Conservation (phyloP, 257 asterid genomes). For the Solanum gandarillasii region DNA sequence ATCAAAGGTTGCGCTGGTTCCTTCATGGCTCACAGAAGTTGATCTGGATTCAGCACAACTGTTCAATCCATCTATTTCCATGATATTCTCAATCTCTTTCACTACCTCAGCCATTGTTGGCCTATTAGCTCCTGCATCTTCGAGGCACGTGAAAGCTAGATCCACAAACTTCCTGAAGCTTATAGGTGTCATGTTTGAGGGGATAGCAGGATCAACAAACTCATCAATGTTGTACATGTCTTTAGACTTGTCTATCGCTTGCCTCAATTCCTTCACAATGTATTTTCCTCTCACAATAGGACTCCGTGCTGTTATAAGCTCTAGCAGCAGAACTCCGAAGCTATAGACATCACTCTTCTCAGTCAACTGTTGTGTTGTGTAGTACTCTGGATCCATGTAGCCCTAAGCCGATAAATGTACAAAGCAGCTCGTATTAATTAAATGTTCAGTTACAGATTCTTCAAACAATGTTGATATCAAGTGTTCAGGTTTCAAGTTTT, state of each 20-base stretch:
- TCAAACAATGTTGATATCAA: background rate
- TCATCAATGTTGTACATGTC: background rate
- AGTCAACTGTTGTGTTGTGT: conserved; percentile 10
- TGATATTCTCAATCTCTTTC: conserved; percentile 7
- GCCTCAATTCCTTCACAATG: background rate
- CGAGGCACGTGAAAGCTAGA: background rate
- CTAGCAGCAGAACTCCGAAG: conserved; percentile 4
- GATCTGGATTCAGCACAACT: background rate
- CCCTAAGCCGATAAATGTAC: background rate
- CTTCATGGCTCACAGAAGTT: conserved; percentile 26
- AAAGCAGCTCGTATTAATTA: background rate
- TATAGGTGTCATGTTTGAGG: background rate
- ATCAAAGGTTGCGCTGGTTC: conserved; percentile 4
- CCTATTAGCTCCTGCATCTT: background rate
- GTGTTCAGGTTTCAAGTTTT: background rate
- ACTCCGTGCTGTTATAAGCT: conserved; percentile 1
- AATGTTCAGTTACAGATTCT: background rate
- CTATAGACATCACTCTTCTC: conserved; percentile 10
- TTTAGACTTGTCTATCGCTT: conserved; percentile 3
- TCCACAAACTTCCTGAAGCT: conserved; percentile 3
- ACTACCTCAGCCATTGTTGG: conserved; percentile 8
- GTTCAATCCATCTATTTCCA: conserved; percentile 1
- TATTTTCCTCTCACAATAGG: conserved; percentile 4
- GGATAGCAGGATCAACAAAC: background rate
- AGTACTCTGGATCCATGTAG: conserved; percentile 9